These are phyloP conservation scores for Cardamine occulta DNA, from an alignment of 345 rosid species.

Conservation along the genomic window DNA sequence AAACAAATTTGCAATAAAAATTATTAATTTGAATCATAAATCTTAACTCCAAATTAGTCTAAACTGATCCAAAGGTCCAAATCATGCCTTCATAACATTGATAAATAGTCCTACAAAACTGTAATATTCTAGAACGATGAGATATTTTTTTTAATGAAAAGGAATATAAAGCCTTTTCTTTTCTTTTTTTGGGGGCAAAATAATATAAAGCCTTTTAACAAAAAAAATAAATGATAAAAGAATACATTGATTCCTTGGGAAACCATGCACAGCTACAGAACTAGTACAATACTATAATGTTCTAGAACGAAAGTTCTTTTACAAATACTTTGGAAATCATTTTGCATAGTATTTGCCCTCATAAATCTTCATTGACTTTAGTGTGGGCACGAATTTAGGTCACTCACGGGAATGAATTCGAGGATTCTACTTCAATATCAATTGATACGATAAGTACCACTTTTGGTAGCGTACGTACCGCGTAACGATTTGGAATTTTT, in stretches of 20 bases:
- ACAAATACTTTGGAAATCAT: slow-evolving; percentile 35
- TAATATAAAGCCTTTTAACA: neutral
- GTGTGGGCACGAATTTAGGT: slow-evolving; percentile 35
- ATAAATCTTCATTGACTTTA: slow-evolving; percentile 32
- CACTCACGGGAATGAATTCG: slow-evolving; percentile 25
- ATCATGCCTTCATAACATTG: neutral
- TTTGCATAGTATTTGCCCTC: slow-evolving; percentile 10
- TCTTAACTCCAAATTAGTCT: neutral
- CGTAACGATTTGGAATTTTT: slow-evolving; percentile 24
- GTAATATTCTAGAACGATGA: neutral
- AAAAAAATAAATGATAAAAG: neutral
- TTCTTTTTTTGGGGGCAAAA: no score
- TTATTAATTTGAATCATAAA: neutral
- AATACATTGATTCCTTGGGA: neutral
- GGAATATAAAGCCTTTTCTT: neutral
- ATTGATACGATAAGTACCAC: slow-evolving; percentile 32
- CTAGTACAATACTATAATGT: slow-evolving; percentile 6
- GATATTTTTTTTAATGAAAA: neutral
- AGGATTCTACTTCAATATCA: slow-evolving; percentile 28
- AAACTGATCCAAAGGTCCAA: neutral
- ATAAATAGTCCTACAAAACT: neutral
- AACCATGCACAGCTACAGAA: neutral
- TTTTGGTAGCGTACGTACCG: slow-evolving; percentile 39
- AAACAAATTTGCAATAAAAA: neutral
- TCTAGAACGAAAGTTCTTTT: slow-evolving; percentile 12